phyloP scores from a whole-genome alignment of 202 grass and related monocot genomes.

The Dendrocalamus latiflorus region DNA sequence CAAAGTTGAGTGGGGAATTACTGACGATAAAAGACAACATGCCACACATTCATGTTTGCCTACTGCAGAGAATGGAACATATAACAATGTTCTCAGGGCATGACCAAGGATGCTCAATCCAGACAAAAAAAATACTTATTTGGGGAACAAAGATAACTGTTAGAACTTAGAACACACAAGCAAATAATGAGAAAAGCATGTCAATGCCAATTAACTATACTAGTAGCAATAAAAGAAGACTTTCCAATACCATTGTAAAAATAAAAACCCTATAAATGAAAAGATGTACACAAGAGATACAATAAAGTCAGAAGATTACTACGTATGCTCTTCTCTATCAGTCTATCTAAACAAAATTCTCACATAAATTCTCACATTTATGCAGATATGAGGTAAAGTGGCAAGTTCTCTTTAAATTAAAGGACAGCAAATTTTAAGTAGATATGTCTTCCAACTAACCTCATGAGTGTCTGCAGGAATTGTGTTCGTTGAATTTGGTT shows the following conservation, averaged over 20 bases:
- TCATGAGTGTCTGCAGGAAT: constrained; percentile 78
- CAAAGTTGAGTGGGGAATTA: constrained; percentile 14
- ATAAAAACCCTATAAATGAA: neutral
- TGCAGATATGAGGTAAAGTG: neutral
- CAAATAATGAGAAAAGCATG: neutral
- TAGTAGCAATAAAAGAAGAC: neutral
- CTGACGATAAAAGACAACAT: neutral
- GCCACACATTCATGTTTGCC: neutral
- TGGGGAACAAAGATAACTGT: constrained; percentile 20
- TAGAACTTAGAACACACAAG: constrained; percentile 12
- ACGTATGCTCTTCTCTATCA: neutral
- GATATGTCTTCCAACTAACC: constrained; percentile 45
- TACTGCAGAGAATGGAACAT: neutral
- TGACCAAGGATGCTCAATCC: neutral
- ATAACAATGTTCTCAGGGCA: neutral
- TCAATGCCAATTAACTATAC: neutral
- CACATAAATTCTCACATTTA: neutral
- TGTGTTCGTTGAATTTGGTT: constrained; percentile 72
- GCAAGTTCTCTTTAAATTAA: neutral
- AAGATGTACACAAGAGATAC: constrained; percentile 9
- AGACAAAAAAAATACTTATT: constrained; percentile 9
- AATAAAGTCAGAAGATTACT: neutral
- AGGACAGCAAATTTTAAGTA: neutral
- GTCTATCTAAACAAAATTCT: neutral
- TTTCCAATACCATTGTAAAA: neutral